Evolutionary conservation across 768 basidiomycete species (phyloP).

Genomic region (Tephrocybe rancida): DNA sequence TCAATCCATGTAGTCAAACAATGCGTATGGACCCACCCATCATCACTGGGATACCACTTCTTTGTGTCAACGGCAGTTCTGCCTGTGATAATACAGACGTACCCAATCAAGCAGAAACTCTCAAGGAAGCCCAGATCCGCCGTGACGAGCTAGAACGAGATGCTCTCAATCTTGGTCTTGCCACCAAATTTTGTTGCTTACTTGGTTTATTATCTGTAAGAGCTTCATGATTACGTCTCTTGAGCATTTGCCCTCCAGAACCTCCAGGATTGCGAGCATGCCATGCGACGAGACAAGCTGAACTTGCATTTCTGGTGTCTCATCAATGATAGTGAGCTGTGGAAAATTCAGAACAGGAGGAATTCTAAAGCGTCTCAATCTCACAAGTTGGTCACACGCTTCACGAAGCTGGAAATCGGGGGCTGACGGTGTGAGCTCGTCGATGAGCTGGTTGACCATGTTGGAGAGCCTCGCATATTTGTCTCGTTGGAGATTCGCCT

Average conservation of each 20-base stretch:
- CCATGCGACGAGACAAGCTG: slow-evolving; percentile 94
- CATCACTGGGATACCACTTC: slow-evolving; percentile 91
- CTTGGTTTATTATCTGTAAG: slow-evolving; percentile 88
- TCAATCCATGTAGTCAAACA: neutral
- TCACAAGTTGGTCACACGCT: slow-evolving; percentile 85
- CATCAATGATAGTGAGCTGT: slow-evolving; percentile 75
- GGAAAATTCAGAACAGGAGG: slow-evolving; percentile 7
- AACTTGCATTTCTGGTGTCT: slow-evolving; percentile 81
- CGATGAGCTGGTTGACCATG: slow-evolving; percentile 82
- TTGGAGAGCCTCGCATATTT: slow-evolving; percentile 88
- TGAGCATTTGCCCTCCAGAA: slow-evolving; percentile 84
- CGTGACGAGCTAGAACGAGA: slow-evolving; percentile 51
- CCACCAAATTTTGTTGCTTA: slow-evolving; percentile 32
- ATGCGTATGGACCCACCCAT: slow-evolving; percentile 59
- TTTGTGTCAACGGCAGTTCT: neutral
- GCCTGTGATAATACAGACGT: slow-evolving; percentile 19
- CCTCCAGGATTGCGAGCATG: slow-evolving; percentile 92
- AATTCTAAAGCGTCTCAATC: slow-evolving; percentile 20
- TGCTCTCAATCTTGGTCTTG: neutral
- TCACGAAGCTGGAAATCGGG: slow-evolving; percentile 83
- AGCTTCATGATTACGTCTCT: slow-evolving; percentile 86
- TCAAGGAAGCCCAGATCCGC: slow-evolving; percentile 86
- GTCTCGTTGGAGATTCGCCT: slow-evolving; percentile 90
- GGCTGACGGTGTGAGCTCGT: slow-evolving; percentile 79
- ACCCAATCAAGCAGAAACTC: slow-evolving; percentile 93